A percentile compares a stretch with the other conserved stretches of the same genome.
Evolutionary conservation across 1,139 yeast species (phyloP).

Genomic region (Suhomyces bokatorum): DNA sequence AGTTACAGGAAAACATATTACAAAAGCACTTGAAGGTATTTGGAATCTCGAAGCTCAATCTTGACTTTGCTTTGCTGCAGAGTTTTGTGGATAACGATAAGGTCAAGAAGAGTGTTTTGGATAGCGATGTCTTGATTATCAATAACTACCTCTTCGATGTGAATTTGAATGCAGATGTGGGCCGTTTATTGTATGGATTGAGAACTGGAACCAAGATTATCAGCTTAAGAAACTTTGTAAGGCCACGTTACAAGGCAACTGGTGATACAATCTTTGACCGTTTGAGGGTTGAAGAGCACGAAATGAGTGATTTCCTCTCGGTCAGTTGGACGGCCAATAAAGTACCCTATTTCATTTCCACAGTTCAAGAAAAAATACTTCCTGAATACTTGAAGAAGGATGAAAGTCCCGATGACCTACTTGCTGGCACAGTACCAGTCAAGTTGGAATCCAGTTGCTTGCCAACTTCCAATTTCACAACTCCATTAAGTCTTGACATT

Average conservation of each 20-base stretch:
- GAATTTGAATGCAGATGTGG: constrained; percentile 65
- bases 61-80: constrained; percentile 61
- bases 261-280: constrained; percentile 63
- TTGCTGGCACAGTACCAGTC: not conserved
- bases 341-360: constrained; percentile 76
- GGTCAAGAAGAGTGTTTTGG: constrained; percentile 54
- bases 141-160: constrained; percentile 85
- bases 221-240: constrained; percentile 72
- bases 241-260: constrained; percentile 55
- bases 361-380: constrained; percentile 49
- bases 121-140: constrained; percentile 71
- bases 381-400: constrained; percentile 16
- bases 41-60: constrained; percentile 61
- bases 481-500: not conserved
- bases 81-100: constrained; percentile 68
- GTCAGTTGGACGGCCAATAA: constrained; percentile 93
- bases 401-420: constrained; percentile 7
- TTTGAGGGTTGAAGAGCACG: constrained; percentile 62
- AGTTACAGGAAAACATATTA: constrained; percentile 58
- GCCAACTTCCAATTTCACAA: not conserved
- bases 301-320: constrained; percentile 62
- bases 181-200: constrained; percentile 60
- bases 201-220: constrained; percentile 78
- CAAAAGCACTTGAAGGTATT: constrained; percentile 56
- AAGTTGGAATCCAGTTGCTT: not conserved